Conservation (phyloP, 768 basidiomycete genomes). For the Amanita rubescens region DNA sequence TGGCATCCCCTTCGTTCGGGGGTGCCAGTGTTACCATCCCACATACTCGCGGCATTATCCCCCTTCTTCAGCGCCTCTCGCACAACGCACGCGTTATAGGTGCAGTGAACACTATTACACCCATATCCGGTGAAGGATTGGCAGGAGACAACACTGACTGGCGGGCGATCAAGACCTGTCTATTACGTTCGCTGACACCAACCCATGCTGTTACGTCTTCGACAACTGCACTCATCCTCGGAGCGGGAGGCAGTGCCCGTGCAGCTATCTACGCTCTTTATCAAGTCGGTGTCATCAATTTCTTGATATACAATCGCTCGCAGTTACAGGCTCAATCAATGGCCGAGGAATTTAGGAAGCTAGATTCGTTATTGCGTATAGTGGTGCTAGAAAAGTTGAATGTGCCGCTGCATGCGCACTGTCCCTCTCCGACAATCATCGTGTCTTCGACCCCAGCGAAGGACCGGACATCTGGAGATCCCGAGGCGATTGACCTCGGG, state of each 20-base stretch:
- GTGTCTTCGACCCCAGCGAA: slow-evolving; percentile 65
- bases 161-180: slow-evolving; percentile 56
- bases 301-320: slow-evolving; percentile 72
- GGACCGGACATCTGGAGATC: slow-evolving; percentile 17
- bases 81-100: slow-evolving; percentile 61
- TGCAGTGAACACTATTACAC: slow-evolving; percentile 72
- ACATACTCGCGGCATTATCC: slow-evolving; percentile 66
- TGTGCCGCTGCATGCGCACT: slow-evolving; percentile 25
- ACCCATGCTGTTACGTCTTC: slow-evolving; percentile 20
- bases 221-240: slow-evolving; percentile 58
- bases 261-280: slow-evolving; percentile 73
- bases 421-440: slow-evolving; percentile 45
- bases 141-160: slow-evolving; percentile 80
- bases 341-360: slow-evolving; percentile 40
- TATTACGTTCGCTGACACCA: slow-evolving; percentile 26
- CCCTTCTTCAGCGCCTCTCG: slow-evolving; percentile 55
- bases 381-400: slow-evolving; percentile 42
- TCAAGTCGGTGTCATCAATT: slow-evolving; percentile 45
- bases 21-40: slow-evolving; percentile 84
- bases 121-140: slow-evolving; percentile 31
- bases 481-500: slow-evolving; percentile 36
- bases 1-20: slow-evolving; percentile 52
- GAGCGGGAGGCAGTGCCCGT: slow-evolving; percentile 74
- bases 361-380: slow-evolving; percentile 40
- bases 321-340: slow-evolving; percentile 50